phyloP scores from a whole-genome alignment of 345 rosid species.

The Rhodamnia argentea region DNA sequence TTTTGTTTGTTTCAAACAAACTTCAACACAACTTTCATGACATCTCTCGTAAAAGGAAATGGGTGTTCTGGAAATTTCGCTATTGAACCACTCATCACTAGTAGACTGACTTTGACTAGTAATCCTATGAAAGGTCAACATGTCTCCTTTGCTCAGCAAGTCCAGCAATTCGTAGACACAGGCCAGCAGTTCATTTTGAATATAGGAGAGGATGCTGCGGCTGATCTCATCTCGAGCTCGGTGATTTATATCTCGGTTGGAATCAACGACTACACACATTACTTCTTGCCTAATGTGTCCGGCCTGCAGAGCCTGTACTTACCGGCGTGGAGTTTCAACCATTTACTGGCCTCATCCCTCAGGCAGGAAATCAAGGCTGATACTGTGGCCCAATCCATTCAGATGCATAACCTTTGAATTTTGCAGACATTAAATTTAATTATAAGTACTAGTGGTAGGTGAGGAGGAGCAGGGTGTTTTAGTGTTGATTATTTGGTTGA shows the following conservation, averaged over 20 bases:
- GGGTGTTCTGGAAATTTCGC: too few species aligned
- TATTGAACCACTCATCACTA: not conserved
- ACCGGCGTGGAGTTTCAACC: constrained; percentile 75
- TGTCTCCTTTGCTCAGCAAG: constrained; percentile 75
- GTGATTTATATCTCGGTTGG: constrained; percentile 76
- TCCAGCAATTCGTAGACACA: constrained; percentile 80
- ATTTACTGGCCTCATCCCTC: constrained; percentile 53
- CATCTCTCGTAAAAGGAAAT: too few species aligned
- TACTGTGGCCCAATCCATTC: not conserved
- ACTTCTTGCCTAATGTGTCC: constrained; percentile 68
- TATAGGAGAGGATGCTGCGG: constrained; percentile 50
- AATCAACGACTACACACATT: constrained; percentile 83
- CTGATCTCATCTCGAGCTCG: constrained; percentile 45
- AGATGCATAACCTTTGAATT: not conserved
- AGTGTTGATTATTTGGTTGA: not conserved
- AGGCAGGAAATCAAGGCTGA: constrained; percentile 62
- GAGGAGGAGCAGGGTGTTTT: not conserved
- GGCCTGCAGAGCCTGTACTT: constrained; percentile 57
- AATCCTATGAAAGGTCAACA: constrained; percentile 52
- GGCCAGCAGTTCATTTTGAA: constrained; percentile 56
- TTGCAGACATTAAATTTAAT: not conserved
- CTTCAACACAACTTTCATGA: too few species aligned
- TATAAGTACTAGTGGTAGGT: not conserved
- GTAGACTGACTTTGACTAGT: not conserved
- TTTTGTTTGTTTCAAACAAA: too few species aligned